Base-by-base conservation (phyloP, 495 filamentous ascomycete species). In the Aspergillus cavernicola region DNA sequence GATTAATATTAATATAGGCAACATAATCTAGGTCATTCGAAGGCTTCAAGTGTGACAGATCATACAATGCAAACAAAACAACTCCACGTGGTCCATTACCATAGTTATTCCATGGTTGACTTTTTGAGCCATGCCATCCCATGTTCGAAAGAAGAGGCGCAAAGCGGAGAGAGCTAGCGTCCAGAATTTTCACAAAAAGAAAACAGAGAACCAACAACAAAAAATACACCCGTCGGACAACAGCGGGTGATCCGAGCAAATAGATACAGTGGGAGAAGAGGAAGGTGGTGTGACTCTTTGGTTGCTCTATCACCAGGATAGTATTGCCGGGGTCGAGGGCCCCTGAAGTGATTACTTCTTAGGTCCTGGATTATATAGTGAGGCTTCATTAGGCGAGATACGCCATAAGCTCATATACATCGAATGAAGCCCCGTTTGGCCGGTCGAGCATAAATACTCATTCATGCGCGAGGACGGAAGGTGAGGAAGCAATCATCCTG, bases 401-500 rank as follows among this genome's bases (percentile, higher is more conserved):
- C 16, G 45, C 32, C 15, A 35, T 20, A 15, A 29, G 20, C 15
- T 45, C 29, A 45, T 2, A 19, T 40, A 59, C 60, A 48, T 39
- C 55, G 59, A 55, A 51, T 58, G 37, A 50, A 58, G 33, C 57
- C 55, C 54, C 62, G 56, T 50, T 61, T 56, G 23, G n/a, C n/a
- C 52, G 46, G 54, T 50, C 59, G 19, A 53, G 33, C 47, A 46
- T 38, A 43, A 44, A 36, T 13, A 44, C 13, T 52, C 15, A 31
- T 43, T 72, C 59, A 74, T 23, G 67, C 47, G 45, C 72, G 72
- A 41, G 72, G 70, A 36, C 70, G 70, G 69, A 75, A 75, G 13
- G 62, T 65, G 39, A 75, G 70, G 18, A 72, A 60, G 50, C 72
- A 75, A 46, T 75, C 72, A 49, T 75, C 72, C 72, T 74, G 28